Base-by-base conservation (phyloP, 1,139 yeast species). In the Insectozyma bohioensis region DNA sequence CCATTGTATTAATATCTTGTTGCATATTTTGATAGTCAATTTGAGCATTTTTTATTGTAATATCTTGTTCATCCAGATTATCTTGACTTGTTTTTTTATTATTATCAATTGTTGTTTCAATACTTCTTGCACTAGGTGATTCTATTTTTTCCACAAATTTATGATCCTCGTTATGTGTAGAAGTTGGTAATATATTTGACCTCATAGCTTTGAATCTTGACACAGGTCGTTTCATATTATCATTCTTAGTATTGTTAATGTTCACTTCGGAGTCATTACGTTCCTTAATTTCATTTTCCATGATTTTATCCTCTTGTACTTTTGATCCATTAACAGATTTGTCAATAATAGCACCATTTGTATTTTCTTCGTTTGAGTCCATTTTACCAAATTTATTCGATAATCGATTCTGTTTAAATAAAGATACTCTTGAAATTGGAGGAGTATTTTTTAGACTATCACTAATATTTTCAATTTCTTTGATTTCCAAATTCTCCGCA, bases 381-480 rank as follows among this genome's bases (percentile, higher is more conserved):
- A 17, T n/a, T n/a, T n/a, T n/a, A n/a, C n/a, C n/a, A n/a, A n/a
- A n/a, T n/a, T 23, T 14, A 28, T 24, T 18, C 25, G 18, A 22
- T 3, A 28, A 19, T 11, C 41, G 26, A 23, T 37, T 41, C 29
- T 46, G 49, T 23, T 42, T 46, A 24, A 46, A 46, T 20, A 46
- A 36, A 8, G 49, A 46, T 13, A 35, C 33, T 24, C 37, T 44
- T 4, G 33, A 20, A 7, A 28, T 20, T 10, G 18, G 17, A 6
- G 37, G 36, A n/a, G 67, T 61, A 4, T 52, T 48, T 43, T 60
- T 68, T 26, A 46, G 34, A n/a, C 28, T 72, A 20, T 67, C 70
- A 51, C 80, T 77, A 11, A 78, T 61, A 47, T 72, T 75, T 32
- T 77, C 83, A 17, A 80, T 67, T 44, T 78, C 80, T 36, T 74